These are phyloP conservation scores for Sherardia arvensis DNA, from an alignment of 257 asterid genomes.

Conservation along the genomic window DNA sequence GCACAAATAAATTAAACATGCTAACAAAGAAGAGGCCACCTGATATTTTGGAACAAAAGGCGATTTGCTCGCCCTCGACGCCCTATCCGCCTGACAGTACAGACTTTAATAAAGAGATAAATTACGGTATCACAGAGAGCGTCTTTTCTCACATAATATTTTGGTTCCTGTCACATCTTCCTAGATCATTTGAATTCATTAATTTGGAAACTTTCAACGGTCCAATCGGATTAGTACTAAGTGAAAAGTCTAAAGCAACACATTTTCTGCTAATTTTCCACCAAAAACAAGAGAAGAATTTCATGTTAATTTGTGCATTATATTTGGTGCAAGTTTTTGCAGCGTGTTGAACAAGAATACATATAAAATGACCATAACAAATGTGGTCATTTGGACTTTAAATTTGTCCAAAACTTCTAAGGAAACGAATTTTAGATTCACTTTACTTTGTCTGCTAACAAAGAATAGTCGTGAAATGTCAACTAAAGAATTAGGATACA, in stretches of 20 bases:
- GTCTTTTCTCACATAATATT: neutral
- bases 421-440: neutral
- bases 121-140: too few species aligned
- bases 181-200: neutral
- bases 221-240: neutral
- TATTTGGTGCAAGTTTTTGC: neutral
- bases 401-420: neutral
- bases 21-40: neutral
- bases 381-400: neutral
- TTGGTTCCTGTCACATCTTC: neutral
- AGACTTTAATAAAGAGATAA: too few species aligned
- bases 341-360: neutral
- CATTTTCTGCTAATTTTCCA: neutral
- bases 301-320: neutral
- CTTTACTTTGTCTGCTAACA: neutral
- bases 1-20: too few species aligned
- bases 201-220: neutral
- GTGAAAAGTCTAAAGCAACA: neutral
- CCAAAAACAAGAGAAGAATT: neutral
- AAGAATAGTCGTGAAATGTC: neutral
- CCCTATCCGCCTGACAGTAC: too few species aligned
- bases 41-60: too few species aligned
- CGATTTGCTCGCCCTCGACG: too few species aligned
- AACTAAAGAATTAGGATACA: too few species aligned
- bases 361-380: neutral